A percentile compares a stretch with the other conserved stretches of the same genome.
Evolutionary conservation across 2,329 filamentous ascomycete genomes (phyloP).

Genomic region (Colletotrichum truncatum): DNA sequence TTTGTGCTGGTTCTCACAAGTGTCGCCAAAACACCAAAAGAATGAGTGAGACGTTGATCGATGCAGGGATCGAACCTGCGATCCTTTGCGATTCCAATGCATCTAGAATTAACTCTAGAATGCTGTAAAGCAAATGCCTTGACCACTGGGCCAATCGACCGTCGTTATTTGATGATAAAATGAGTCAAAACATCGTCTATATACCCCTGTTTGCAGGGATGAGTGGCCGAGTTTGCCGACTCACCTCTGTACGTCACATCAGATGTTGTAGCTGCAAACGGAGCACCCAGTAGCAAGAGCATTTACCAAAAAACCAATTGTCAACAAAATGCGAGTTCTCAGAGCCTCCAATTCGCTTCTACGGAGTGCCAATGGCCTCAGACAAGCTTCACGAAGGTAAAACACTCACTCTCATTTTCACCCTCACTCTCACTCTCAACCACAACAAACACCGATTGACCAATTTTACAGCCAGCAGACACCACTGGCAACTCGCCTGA

Average conservation of each 20-base stretch:
- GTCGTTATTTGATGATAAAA: background rate
- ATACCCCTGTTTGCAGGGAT: too few relatives aligned
- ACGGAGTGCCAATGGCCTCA: slow-evolving; percentile 25
- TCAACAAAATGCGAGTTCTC: background rate
- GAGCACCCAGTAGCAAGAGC: background rate
- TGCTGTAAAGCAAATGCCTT: slow-evolving; percentile 50
- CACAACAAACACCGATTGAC: background rate
- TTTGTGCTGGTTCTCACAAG: too few relatives aligned
- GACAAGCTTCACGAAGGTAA: slow-evolving; percentile 10
- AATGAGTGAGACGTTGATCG: slow-evolving; percentile 44
- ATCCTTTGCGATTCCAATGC: slow-evolving; percentile 47
- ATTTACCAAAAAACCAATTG: background rate
- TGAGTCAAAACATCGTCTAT: fast-evolving
- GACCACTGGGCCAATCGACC: slow-evolving; percentile 51
- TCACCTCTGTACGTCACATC: background rate
- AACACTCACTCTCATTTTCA: too few relatives aligned
- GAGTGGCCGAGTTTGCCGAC: too few relatives aligned
- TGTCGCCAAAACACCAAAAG: slow-evolving; percentile 22
- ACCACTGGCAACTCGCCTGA: slow-evolving; percentile 12
- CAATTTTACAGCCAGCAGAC: background rate
- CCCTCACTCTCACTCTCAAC: fast-evolving
- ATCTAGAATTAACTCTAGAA: too few relatives aligned
- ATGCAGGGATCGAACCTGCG: slow-evolving; percentile 56
- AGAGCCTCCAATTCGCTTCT: slow-evolving; percentile 5
- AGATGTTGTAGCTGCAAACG: background rate